phyloP scores from a whole-genome alignment of 768 basidiomycete genomes.

The Psilocybe subaeruginosa region DNA sequence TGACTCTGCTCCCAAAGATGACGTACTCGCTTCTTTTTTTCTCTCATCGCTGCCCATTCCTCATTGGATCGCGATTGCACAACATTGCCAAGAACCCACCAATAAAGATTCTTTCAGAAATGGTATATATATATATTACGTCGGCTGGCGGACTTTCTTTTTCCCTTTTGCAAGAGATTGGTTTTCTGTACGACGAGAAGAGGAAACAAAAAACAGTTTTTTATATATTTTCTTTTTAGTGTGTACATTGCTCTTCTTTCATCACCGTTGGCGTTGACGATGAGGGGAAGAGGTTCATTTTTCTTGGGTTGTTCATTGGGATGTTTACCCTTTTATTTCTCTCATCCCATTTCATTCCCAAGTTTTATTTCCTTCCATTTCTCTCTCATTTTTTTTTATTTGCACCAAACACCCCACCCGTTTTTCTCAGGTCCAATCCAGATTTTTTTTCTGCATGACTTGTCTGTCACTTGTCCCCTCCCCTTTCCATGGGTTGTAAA shows the following conservation, averaged over 20 bases:
- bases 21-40: conserved; percentile 1
- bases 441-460: neutral
- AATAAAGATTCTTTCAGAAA: conserved; percentile 21
- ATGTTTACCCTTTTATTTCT: too few species aligned
- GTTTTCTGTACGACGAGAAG: conserved; percentile 22
- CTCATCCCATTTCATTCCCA: too few species aligned
- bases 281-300: too few species aligned
- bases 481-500: conserved; percentile 16
- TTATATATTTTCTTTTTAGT: conserved; percentile 18
- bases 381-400: conserved; percentile 10
- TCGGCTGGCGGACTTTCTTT: conserved; percentile 29
- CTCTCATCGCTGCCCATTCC: neutral
- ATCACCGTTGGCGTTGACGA: neutral
- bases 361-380: conserved; percentile 10
- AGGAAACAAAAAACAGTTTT: conserved; percentile 9
- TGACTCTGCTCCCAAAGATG: neutral
- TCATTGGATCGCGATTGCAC: neutral
- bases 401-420: neutral
- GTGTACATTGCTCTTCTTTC: neutral
- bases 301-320: too few species aligned
- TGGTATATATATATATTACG: conserved; percentile 26
- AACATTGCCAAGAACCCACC: conserved; percentile 9
- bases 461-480: conserved; percentile 4
- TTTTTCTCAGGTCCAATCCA: too few species aligned
- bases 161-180: conserved; percentile 16